These are phyloP conservation scores for Colletotrichum sp. DNA, from an alignment of 2,329 filamentous ascomycete genomes.

Conservation along the genomic window DNA sequence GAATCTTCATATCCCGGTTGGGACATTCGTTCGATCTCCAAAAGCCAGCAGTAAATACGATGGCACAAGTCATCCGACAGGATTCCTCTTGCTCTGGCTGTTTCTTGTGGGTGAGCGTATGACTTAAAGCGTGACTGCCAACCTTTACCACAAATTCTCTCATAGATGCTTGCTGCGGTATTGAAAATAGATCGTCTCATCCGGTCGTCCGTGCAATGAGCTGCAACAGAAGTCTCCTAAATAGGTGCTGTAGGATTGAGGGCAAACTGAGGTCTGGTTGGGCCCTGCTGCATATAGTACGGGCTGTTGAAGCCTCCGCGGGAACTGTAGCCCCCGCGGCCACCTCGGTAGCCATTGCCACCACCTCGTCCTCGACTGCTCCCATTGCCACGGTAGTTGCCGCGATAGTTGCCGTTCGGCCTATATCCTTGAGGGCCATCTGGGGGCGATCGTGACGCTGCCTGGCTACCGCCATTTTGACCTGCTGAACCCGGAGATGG, in stretches of 20 bases:
- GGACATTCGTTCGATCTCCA: neutral
- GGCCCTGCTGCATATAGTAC: neutral
- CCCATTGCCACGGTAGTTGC: neutral
- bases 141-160: neutral
- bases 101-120: neutral
- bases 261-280: conserved; percentile 7
- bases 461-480: neutral
- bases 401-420: neutral
- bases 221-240: neutral
- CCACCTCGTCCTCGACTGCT: neutral
- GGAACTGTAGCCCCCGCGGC: neutral
- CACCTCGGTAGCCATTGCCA: neutral
- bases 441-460: neutral
- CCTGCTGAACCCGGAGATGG: neutral
- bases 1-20: neutral
- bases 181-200: neutral
- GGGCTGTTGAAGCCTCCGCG: neutral
- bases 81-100: neutral
- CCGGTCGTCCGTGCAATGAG: neutral
- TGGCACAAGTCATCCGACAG: neutral
- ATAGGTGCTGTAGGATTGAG: neutral
- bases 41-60: too few species aligned
- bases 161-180: neutral
- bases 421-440: conserved; percentile 9
- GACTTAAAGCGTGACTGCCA: rapidly evolving